These are phyloP conservation scores for Candida glucosophila DNA, from an alignment of 1,139 yeast species.

Conservation along the genomic window DNA sequence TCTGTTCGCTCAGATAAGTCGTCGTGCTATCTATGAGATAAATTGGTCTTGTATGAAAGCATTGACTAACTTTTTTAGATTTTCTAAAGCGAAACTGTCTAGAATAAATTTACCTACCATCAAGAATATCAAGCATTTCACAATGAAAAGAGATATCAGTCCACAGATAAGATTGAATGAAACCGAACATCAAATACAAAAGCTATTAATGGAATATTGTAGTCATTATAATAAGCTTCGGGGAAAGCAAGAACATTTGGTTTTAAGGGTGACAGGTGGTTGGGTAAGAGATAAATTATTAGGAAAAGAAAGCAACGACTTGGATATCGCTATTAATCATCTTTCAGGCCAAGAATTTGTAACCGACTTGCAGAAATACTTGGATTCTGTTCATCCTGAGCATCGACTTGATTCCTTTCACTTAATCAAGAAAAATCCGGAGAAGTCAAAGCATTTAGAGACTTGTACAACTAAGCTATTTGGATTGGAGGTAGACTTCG, in stretches of 20 bases:
- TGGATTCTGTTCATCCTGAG: conserved; percentile 33
- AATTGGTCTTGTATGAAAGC: not conserved
- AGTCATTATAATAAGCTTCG: conserved; percentile 18
- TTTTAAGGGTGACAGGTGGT: conserved; percentile 88
- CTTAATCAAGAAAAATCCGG: conserved; percentile 87
- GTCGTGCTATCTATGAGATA: no score
- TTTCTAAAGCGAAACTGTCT: no score
- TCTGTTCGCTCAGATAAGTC: no score
- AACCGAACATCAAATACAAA: conserved; percentile 40
- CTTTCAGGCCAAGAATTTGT: conserved; percentile 87
- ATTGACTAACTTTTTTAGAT: not conserved
- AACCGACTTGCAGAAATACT: conserved; percentile 47
- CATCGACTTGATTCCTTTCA: conserved; percentile 47
- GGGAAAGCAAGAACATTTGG: conserved; percentile 15
- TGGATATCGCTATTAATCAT: conserved; percentile 83
- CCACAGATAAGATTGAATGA: conserved; percentile 28
- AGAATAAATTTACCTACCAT: no score
- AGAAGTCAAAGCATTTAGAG: conserved; percentile 89
- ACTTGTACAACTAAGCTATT: conserved; percentile 87
- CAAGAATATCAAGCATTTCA: not conserved
- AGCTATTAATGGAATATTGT: conserved; percentile 38
- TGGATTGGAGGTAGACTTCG: conserved; percentile 84
- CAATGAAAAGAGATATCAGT: conserved; percentile 14
- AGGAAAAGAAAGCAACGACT: conserved; percentile 72
- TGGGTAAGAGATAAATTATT: conserved; percentile 96